phyloP scores from a whole-genome alignment of 169 alveolate species.

The Eimeria sp. region DNA sequence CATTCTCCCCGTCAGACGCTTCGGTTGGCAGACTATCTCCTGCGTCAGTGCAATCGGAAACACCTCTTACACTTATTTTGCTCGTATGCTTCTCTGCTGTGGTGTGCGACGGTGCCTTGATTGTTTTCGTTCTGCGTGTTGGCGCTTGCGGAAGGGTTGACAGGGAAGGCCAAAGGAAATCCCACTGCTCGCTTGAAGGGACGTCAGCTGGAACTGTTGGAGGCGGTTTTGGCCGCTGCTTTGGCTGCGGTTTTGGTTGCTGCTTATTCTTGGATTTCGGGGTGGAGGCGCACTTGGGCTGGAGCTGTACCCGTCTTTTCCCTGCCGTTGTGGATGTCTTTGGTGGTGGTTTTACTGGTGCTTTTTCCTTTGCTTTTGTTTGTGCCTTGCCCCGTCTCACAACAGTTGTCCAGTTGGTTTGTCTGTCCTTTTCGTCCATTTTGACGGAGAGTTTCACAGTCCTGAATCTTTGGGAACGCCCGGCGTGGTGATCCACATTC shows the following conservation, averaged over 20 bases:
- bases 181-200: constrained; percentile 59
- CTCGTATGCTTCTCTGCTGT: not conserved
- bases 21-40: not conserved
- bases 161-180: constrained; percentile 9
- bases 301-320: not conserved
- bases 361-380: not conserved
- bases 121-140: not conserved
- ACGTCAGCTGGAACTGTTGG: constrained; percentile 39
- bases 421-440: constrained; percentile 5
- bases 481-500: not conserved
- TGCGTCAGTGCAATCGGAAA: not conserved
- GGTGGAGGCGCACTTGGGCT: not conserved
- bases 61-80: not conserved
- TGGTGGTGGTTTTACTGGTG: not conserved
- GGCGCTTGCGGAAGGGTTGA: not conserved
- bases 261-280: not conserved
- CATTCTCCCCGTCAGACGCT: not conserved
- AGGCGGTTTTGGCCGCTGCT: constrained; percentile 16
- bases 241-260: constrained; percentile 17
- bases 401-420: constrained; percentile 23
- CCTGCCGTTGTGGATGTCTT: not conserved
- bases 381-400: constrained; percentile 43
- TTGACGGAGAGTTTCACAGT: not conserved
- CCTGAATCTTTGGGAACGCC: not conserved
- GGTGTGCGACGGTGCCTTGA: not conserved